Evolutionary conservation across 306 rosid species (phyloP).

Genomic region (Pachyrhizus erosus): DNA sequence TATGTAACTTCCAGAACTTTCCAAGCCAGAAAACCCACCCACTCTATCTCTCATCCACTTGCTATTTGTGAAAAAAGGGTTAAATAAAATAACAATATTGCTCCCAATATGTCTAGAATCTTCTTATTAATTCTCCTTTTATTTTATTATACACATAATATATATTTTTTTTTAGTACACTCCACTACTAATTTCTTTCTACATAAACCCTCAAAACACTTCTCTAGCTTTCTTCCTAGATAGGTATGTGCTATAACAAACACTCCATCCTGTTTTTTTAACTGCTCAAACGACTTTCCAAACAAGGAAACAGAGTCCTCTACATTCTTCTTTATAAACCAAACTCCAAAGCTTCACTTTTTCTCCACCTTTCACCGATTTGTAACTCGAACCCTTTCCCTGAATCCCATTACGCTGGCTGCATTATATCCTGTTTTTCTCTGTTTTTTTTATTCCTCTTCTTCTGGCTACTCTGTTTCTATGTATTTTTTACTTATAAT

Average conservation of each 20-base stretch:
- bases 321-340: neutral
- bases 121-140: conserved; percentile 27
- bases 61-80: conserved; percentile 40
- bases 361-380: neutral
- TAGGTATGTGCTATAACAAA: neutral
- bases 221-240: neutral
- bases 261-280: conserved; percentile 13
- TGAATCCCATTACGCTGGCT: neutral
- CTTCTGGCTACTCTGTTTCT: neutral
- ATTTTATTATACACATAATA: neutral
- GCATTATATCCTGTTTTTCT: neutral
- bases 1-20: conserved; percentile 65
- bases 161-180: neutral
- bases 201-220: conserved; percentile 26
- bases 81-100: conserved; percentile 13
- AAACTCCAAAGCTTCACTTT: neutral
- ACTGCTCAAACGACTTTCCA: conserved; percentile 55
- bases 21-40: conserved; percentile 31
- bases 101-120: conserved; percentile 55
- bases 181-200: neutral
- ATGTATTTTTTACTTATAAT: too few relatives aligned
- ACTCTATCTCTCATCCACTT: conserved; percentile 27
- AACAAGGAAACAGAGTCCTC: conserved; percentile 37
- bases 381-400: neutral
- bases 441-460: neutral